Base-by-base conservation (phyloP, 1,284 basidiomycete genomes). In the Malassezia caprae region DNA sequence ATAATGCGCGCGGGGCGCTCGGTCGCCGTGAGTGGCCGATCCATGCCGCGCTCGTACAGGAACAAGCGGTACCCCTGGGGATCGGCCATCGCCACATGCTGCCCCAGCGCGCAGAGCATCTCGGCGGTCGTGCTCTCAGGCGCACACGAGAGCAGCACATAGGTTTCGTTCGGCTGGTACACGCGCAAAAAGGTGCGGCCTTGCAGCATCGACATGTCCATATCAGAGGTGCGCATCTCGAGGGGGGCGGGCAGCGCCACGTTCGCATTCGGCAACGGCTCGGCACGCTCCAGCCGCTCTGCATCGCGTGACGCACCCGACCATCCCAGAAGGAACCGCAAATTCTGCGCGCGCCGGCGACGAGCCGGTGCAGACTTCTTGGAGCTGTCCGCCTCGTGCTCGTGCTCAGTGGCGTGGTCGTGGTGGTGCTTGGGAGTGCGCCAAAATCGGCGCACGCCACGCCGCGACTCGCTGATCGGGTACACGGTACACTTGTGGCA, bases 1-100 rank as follows among this genome's bases (percentile, higher is more conserved):
- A 94, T 85, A 59, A 96, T 87, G 48, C 84, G 82, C 0, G 90
- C 83, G 0, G 93, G 93, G 53, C 83, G 81, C 73, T 99, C 94
- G 0, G 83, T 84, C 13, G 83, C 81, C 28, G 63, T 63, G 17
- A 74, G 60, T 32, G 72, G 72, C 15, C 72, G 52, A 42, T 74
- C 72, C 10, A 59, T 60, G 28, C 70, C 70, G 40, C 72, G 73
- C 57, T 74, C 72, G 52, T 67, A 61, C 27, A 73, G 67, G 47
- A 73, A 74, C 30, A 74, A 61, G 1, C 72, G 58, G 43, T 69
- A 66, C 7, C 64, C 67, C 19, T 56, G 58, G 4, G 69, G 56
- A 32, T 68, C 68, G 11, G 34, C 11, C 13, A 47, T 15, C 23
- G 21, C 8, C 30, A 23, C 21, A 28, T 61, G 44, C 24, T 64